phyloP scores from a whole-genome alignment of 2,329 filamentous ascomycete species.

The Colletotrichum lentis region DNA sequence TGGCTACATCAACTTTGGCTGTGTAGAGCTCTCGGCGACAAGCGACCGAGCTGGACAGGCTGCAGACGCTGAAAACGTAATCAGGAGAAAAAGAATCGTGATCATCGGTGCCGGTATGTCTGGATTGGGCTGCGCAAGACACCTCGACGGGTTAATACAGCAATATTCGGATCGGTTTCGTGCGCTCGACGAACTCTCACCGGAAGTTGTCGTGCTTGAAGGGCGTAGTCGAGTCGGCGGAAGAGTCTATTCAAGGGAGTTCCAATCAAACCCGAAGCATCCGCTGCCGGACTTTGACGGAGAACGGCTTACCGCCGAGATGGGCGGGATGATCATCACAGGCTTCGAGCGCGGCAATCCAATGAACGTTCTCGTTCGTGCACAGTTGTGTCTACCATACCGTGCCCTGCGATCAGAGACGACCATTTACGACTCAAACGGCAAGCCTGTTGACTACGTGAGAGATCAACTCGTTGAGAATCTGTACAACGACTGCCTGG shows the following conservation, averaged over 20 bases:
- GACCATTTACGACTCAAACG: constrained; percentile 87
- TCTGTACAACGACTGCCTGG: constrained; percentile 93
- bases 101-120: constrained; percentile 95
- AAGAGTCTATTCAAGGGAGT: constrained; percentile 84
- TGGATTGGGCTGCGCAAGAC: constrained; percentile 88
- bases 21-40: constrained; percentile 71
- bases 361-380: constrained; percentile 87
- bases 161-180: constrained; percentile 78
- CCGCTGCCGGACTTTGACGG: constrained; percentile 62
- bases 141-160: constrained; percentile 84
- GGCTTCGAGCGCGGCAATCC: constrained; percentile 97
- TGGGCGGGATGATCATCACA: constrained; percentile 98
- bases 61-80: constrained; percentile 49
- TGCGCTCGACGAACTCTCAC: constrained; percentile 71
- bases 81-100: constrained; percentile 70
- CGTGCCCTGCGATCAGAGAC: constrained; percentile 82
- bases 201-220: constrained; percentile 82
- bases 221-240: constrained; percentile 88
- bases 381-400: constrained; percentile 87
- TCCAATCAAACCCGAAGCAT: constrained; percentile 65
- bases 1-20: constrained; percentile 97
- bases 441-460: constrained; percentile 77
- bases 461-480: constrained; percentile 87
- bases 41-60: constrained; percentile 48
- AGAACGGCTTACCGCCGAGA: constrained; percentile 83